Evolutionary conservation across 148 eudicot species (phyloP).

Genomic region (Diospyros lotus): DNA sequence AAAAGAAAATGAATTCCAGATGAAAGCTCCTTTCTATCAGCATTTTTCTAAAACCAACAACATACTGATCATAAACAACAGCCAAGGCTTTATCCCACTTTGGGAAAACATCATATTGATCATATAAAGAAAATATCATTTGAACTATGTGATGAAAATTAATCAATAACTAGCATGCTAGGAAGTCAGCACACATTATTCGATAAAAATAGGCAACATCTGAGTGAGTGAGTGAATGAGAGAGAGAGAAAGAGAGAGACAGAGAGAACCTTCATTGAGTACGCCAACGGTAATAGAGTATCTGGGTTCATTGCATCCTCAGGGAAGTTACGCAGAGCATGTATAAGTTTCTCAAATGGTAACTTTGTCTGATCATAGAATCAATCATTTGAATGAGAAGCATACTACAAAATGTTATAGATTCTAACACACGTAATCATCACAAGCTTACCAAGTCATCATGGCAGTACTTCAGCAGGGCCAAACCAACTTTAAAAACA

Average conservation of each 20-base stretch:
- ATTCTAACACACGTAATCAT: background rate
- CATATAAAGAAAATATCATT: too few relatives aligned
- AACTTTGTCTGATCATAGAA: conserved; percentile 55
- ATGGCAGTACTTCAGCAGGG: conserved; percentile 81
- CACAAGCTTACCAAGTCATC: conserved; percentile 75
- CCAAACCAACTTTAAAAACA: conserved; percentile 88
- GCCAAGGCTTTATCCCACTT: too few relatives aligned
- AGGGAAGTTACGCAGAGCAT: conserved; percentile 85
- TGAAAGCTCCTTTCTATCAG: too few relatives aligned
- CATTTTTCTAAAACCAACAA: too few relatives aligned
- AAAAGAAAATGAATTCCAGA: too few relatives aligned
- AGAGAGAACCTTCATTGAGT: conserved; percentile 69
- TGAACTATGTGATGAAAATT: background rate
- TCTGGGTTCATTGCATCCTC: conserved; percentile 93
- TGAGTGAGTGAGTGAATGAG: too few relatives aligned
- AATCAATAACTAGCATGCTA: too few relatives aligned
- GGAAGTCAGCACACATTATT: background rate
- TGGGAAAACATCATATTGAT: too few relatives aligned
- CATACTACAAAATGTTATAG: background rate
- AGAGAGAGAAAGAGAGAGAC: conserved; percentile 4
- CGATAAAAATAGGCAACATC: background rate
- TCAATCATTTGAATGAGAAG: background rate
- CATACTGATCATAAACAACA: background rate
- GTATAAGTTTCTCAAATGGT: conserved; percentile 92
- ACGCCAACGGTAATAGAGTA: conserved; percentile 77